Evolutionary conservation across 2,329 filamentous ascomycete genomes (phyloP).

Genomic region (Tolypocladium sp.): DNA sequence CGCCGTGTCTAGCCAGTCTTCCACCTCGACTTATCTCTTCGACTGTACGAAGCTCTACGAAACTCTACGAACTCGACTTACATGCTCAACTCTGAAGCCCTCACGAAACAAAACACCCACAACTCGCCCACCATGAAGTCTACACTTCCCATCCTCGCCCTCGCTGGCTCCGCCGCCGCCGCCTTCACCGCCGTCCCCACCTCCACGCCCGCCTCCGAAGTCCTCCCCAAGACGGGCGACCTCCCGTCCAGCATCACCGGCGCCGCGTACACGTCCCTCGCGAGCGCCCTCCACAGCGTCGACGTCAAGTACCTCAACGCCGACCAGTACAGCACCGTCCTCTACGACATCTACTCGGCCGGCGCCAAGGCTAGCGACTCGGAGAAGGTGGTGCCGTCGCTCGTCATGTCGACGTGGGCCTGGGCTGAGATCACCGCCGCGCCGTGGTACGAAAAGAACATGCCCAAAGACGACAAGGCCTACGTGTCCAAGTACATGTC

Average conservation of each 20-base stretch:
- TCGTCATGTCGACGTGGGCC: not conserved
- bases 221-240: not conserved
- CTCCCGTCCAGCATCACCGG: not conserved
- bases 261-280: not conserved
- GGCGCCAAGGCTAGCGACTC: constrained; percentile 7
- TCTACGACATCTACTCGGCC: constrained; percentile 7
- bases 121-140: not conserved
- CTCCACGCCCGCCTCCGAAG: not conserved
- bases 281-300: constrained; percentile 1
- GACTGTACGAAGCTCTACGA: not conserved
- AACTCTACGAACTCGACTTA: not conserved
- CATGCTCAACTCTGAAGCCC: not conserved
- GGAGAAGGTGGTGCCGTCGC: constrained; percentile 6
- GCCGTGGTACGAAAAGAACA: not conserved
- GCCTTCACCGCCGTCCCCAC: not conserved
- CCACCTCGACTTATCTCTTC: not conserved
- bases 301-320: constrained; percentile 4
- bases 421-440: not conserved
- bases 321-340: constrained; percentile 4
- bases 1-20: not conserved
- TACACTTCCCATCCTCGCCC: not conserved
- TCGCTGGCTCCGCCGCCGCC: not conserved
- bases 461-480: not conserved
- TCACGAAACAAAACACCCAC: not conserved
- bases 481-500: not conserved